These are phyloP conservation scores for Onygenales sp. DNA, from an alignment of 2,329 filamentous ascomycete species.

Conservation along the genomic window DNA sequence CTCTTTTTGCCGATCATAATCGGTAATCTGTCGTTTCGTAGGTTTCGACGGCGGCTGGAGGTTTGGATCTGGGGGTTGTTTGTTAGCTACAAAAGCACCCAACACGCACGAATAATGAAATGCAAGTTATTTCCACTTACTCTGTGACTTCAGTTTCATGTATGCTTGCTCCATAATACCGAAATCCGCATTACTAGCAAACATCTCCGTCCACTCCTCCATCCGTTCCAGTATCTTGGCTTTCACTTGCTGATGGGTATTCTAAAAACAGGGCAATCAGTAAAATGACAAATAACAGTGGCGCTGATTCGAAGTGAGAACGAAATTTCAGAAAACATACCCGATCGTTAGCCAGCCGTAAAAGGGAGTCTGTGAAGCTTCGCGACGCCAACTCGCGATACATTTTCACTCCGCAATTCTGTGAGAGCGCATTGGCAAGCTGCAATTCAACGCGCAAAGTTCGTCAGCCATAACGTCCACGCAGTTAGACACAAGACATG, in stretches of 20 bases:
- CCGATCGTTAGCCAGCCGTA: conserved; percentile 82
- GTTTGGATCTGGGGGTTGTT: conserved; percentile 60
- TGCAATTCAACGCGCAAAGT: conserved; percentile 21
- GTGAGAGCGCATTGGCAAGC: conserved; percentile 82
- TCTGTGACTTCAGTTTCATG: conserved; percentile 67
- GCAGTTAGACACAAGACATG: background rate
- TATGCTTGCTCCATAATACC: conserved; percentile 98
- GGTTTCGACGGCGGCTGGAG: conserved; percentile 87
- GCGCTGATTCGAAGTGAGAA: background rate
- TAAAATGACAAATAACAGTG: background rate
- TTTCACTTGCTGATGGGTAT: conserved; percentile 93
- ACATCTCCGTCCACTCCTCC: conserved; percentile 95
- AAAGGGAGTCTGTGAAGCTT: conserved; percentile 86
- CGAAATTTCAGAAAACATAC: conserved; percentile 22
- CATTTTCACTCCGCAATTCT: conserved; percentile 80
- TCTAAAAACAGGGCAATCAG: conserved; percentile 36
- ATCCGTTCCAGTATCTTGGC: conserved; percentile 94
- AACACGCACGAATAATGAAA: background rate
- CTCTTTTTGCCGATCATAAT: conserved; percentile 83
- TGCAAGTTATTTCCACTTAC: conserved; percentile 28
- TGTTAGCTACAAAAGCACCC: conserved; percentile 11
- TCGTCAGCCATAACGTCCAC: background rate
- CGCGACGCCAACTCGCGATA: conserved; percentile 84
- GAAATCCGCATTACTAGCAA: conserved; percentile 75
- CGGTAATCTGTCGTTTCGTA: conserved; percentile 83